These are phyloP conservation scores for Penicillium occitanis DNA, from an alignment of 2,329 filamentous ascomycete species.

Conservation along the genomic window DNA sequence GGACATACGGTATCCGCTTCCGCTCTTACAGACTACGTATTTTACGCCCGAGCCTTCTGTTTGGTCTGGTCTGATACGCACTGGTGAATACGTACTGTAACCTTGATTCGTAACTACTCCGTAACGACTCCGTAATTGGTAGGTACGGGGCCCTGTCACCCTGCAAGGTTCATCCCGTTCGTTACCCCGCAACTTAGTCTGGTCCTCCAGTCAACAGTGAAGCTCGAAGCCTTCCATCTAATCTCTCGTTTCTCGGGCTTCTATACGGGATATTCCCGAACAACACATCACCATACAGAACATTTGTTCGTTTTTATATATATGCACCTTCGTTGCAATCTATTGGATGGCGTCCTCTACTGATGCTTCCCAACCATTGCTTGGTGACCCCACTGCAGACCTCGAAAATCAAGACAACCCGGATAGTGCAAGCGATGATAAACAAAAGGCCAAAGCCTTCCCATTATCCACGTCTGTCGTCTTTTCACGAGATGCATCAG, in stretches of 20 bases:
- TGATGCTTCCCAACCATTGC: slow-evolving; percentile 19
- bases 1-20: neutral
- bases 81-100: neutral
- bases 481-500: neutral
- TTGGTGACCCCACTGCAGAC: slow-evolving; percentile 11
- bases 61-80: neutral
- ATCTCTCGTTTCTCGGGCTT: neutral
- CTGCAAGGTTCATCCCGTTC: neutral
- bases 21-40: neutral
- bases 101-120: neutral
- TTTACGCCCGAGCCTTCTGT: neutral
- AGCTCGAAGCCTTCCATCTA: neutral
- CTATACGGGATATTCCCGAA: neutral
- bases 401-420: slow-evolving; percentile 7
- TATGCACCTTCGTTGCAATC: neutral
- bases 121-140: too few species aligned
- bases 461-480: neutral
- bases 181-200: slow-evolving; percentile 11
- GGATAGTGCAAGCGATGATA: neutral
- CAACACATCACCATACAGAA: neutral
- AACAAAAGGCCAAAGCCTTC: slow-evolving; percentile 1
- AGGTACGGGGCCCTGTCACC: neutral
- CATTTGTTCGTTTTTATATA: neutral
- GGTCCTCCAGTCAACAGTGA: neutral
- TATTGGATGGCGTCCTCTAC: slow-evolving; percentile 17